A percentile compares a stretch with the other conserved stretches of the same genome.
Evolutionary conservation across 768 basidiomycete genomes (phyloP).

Genomic region (Udeniomyces megalosporus): DNA sequence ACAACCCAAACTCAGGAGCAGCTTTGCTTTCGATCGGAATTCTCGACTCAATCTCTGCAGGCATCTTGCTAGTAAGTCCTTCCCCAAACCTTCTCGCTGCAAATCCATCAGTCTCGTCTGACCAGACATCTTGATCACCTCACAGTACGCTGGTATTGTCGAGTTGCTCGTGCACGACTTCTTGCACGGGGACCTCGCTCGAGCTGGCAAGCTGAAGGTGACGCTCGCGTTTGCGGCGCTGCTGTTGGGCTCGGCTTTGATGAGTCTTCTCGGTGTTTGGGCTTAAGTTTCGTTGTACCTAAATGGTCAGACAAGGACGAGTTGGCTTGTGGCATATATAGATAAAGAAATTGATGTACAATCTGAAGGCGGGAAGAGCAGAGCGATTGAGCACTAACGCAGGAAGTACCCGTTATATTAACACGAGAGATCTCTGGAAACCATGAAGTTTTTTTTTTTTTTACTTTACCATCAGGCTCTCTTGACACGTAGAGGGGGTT

Average conservation of each 20-base stretch:
- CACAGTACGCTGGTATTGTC: background rate
- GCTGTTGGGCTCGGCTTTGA: background rate
- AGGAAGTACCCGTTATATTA: no score
- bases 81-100: background rate
- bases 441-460: no score
- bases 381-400: no score
- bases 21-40: conserved; percentile 25
- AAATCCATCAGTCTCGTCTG: background rate
- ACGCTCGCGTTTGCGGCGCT: background rate
- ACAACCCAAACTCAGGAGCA: conserved; percentile 22
- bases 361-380: no score
- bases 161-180: conserved; percentile 17
- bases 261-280: background rate
- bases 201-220: background rate
- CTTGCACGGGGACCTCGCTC: conserved; percentile 17
- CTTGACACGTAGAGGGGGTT: no score
- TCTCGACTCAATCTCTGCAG: conserved; percentile 26
- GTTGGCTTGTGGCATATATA: no score
- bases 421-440: no score
- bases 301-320: no score
- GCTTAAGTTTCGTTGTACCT: no score
- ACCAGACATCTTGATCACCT: background rate
- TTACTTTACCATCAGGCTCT: no score
- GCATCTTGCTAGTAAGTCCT: conserved; percentile 20
- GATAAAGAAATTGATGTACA: no score